Conservation (phyloP, 2,329 filamentous ascomycete genomes). For the Lasiodiplodia hormozganensis region DNA sequence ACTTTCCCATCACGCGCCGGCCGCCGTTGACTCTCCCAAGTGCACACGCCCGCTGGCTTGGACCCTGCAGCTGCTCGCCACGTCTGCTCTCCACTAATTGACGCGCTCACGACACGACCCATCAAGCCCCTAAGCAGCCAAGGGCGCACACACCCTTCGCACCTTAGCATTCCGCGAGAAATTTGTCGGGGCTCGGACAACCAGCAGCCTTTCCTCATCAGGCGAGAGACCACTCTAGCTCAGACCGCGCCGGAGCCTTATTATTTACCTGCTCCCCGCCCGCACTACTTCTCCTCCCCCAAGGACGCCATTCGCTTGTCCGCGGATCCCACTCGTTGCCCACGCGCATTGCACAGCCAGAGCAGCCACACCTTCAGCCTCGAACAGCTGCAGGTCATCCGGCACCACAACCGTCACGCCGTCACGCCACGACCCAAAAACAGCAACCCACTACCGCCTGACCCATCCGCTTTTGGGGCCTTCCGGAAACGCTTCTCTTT, state of each 20-base stretch:
- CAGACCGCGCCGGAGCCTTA: neutral
- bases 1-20: conserved; percentile 5
- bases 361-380: neutral
- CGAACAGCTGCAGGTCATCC: conserved; percentile 5
- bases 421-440: conserved; percentile 20
- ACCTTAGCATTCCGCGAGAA: conserved; percentile 10
- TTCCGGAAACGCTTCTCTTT: neutral
- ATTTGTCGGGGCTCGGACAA: conserved; percentile 13
- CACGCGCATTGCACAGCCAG: too few relatives aligned
- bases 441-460: conserved; percentile 1
- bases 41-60: neutral
- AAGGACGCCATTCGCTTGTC: conserved; percentile 16
- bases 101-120: conserved; percentile 16
- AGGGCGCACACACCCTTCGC: conserved; percentile 5
- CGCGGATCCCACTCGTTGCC: neutral
- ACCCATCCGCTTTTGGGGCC: neutral
- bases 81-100: conserved; percentile 5
- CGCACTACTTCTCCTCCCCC: conserved; percentile 44
- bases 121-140: neutral
- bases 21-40: neutral
- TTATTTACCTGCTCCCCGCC: conserved; percentile 23
- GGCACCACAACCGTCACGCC: conserved; percentile 4
- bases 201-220: conserved; percentile 3
- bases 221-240: conserved; percentile 13
- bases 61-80: conserved; percentile 17